These are phyloP conservation scores for Neurospora sp. DNA, from an alignment of 495 filamentous ascomycete species.

Conservation along the genomic window DNA sequence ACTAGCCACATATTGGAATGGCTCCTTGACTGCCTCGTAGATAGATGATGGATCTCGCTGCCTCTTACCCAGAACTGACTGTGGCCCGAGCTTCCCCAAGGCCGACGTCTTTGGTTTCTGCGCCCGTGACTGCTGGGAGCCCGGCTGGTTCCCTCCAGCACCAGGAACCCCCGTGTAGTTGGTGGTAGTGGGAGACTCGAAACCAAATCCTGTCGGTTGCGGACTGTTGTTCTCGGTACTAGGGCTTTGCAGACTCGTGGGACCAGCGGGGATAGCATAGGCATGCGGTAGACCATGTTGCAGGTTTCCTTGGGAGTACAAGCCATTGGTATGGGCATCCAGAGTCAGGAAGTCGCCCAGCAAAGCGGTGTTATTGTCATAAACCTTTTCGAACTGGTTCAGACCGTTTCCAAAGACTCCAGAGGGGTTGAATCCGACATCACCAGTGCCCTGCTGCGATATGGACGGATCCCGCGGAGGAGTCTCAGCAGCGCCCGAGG, in stretches of 20 bases:
- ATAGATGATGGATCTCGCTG: constrained; percentile 66
- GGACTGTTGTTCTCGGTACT: constrained; percentile 42
- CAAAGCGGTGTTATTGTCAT: constrained; percentile 26
- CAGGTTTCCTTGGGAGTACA: constrained; percentile 38
- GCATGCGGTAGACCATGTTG: constrained; percentile 42
- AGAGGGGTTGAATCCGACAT: constrained; percentile 31
- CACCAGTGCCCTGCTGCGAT: constrained; percentile 25
- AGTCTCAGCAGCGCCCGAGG: constrained; percentile 71
- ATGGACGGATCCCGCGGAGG: constrained; percentile 52
- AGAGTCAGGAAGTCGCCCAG: constrained; percentile 30
- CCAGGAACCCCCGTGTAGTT: constrained; percentile 22
- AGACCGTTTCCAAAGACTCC: constrained; percentile 34
- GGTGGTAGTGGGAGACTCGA: constrained; percentile 36
- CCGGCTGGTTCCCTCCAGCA: constrained; percentile 13
- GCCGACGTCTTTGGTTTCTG: constrained; percentile 28
- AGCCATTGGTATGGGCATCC: constrained; percentile 26
- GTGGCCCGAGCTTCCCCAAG: constrained; percentile 32
- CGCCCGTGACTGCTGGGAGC: constrained; percentile 16
- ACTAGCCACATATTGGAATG: constrained; percentile 79
- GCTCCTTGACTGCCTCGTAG: constrained; percentile 78
- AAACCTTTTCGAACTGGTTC: constrained; percentile 32
- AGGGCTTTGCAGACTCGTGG: constrained; percentile 37
- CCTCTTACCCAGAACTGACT: constrained; percentile 43
- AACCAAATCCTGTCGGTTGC: constrained; percentile 31
- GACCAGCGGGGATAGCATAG: constrained; percentile 38